Conservation (phyloP, 78 protist species). For the Protostelium mycophagum region DNA sequence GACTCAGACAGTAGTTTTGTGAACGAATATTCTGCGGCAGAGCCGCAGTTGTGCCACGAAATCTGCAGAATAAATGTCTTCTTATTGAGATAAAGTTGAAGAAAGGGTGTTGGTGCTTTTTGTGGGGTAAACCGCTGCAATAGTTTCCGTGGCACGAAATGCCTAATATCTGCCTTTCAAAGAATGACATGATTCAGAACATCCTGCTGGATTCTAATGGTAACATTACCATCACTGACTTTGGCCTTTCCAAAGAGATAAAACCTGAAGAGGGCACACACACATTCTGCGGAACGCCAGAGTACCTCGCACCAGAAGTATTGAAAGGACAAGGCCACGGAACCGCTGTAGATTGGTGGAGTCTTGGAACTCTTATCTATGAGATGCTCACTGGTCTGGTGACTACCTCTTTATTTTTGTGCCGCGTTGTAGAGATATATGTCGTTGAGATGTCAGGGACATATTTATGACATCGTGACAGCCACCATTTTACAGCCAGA, state of each 20-base stretch:
- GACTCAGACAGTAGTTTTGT: no score
- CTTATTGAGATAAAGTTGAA: no score
- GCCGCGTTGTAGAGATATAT: background rate
- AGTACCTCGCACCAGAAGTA: slow-evolving; percentile 92
- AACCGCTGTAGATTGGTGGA: slow-evolving; percentile 94
- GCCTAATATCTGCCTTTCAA: no score
- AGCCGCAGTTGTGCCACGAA: no score
- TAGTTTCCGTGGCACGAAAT: no score
- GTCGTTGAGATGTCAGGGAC: background rate
- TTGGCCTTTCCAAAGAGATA: slow-evolving; percentile 92
- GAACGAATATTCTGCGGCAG: no score
- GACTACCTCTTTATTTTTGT: background rate
- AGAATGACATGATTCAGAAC: slow-evolving; percentile 43
- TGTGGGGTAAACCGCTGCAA: no score
- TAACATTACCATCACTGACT: slow-evolving; percentile 92
- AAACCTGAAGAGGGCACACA: slow-evolving; percentile 48
- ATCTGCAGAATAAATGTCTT: no score
- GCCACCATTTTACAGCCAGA: slow-evolving; percentile 70
- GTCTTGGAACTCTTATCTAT: slow-evolving; percentile 80
- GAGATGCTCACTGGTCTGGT: slow-evolving; percentile 88
- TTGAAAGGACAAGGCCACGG: slow-evolving; percentile 82
- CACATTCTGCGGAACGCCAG: slow-evolving; percentile 98
- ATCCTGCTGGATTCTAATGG: slow-evolving; percentile 89
- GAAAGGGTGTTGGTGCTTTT: no score
- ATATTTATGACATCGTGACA: background rate